These are phyloP conservation scores for Xylariaceae sp. DNA, from an alignment of 2,329 filamentous ascomycete species.

Conservation along the genomic window DNA sequence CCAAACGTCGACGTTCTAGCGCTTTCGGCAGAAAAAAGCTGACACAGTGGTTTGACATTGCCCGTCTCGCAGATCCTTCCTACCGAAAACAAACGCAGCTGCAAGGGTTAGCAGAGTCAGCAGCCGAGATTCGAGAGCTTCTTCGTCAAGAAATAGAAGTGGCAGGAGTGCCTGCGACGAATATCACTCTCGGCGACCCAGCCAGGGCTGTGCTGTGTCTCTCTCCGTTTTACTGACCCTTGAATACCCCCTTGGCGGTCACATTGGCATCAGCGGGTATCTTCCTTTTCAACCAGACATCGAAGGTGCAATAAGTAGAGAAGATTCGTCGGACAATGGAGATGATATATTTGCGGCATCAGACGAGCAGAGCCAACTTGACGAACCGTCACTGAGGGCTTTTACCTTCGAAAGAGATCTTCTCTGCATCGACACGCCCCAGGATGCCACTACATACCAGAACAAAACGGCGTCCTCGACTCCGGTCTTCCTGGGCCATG, in stretches of 20 bases:
- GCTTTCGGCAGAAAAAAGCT: slow-evolving; percentile 40
- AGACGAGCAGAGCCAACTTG: slow-evolving; percentile 4
- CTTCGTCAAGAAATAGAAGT: slow-evolving; percentile 33
- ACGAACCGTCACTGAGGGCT: slow-evolving; percentile 24
- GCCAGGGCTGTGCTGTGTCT: slow-evolving; percentile 49
- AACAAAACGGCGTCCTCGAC: slow-evolving; percentile 24
- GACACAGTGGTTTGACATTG: slow-evolving; percentile 51
- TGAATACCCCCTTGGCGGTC: slow-evolving; percentile 38
- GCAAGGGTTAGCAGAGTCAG: slow-evolving; percentile 42
- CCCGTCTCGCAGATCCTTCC: slow-evolving; percentile 38
- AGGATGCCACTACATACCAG: neutral
- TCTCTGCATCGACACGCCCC: slow-evolving; percentile 22
- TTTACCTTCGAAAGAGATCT: slow-evolving; percentile 35
- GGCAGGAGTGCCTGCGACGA: slow-evolving; percentile 28
- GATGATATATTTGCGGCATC: slow-evolving; percentile 16
- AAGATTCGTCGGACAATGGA: slow-evolving; percentile 4
- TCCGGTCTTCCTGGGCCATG: slow-evolving; percentile 44
- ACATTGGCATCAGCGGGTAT: slow-evolving; percentile 46
- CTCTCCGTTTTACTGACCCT: slow-evolving; percentile 41
- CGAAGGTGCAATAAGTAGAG: no score
- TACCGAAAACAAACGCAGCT: slow-evolving; percentile 42
- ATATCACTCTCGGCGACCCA: slow-evolving; percentile 49
- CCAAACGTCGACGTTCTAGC: slow-evolving; percentile 41
- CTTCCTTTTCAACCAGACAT: slow-evolving; percentile 38
- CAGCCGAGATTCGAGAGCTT: slow-evolving; percentile 34